phyloP scores from a whole-genome alignment of 176 grass and related monocot species.

The Triticum dicoccoides region DNA sequence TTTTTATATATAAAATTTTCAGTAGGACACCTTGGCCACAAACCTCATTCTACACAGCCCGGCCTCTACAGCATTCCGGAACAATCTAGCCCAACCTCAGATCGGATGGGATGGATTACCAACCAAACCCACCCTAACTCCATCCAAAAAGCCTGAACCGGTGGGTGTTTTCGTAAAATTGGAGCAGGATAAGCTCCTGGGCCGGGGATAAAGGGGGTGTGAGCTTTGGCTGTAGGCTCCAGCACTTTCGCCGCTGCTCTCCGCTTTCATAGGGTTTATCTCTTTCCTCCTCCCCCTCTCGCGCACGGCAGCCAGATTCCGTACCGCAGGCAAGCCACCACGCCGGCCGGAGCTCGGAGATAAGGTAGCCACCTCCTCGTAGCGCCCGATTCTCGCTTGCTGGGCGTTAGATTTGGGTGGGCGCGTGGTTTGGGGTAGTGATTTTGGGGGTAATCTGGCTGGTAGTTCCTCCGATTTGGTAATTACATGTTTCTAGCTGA shows the following conservation, averaged over 20 bases:
- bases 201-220: constrained; percentile 13
- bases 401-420: not conserved
- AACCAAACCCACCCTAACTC: too few relatives aligned
- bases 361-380: not conserved
- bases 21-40: too few relatives aligned
- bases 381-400: not conserved
- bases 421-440: not conserved
- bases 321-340: not conserved
- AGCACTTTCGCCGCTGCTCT: constrained; percentile 8
- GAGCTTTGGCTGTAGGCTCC: not conserved
- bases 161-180: not conserved
- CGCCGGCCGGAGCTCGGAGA: not conserved
- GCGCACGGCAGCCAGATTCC: constrained; percentile 26
- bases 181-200: constrained; percentile 15
- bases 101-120: not conserved
- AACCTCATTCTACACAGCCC: not conserved
- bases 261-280: constrained; percentile 51
- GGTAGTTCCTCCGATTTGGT: not conserved
- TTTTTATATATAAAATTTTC: too few relatives aligned
- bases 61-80: not conserved
- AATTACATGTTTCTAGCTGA: too few relatives aligned
- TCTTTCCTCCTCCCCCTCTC: constrained; percentile 17
- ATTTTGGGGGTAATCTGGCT: not conserved
- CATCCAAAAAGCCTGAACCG: too few relatives aligned
- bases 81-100: not conserved